A percentile compares a stretch with the other conserved stretches of the same genome.
phyloP scores from a whole-genome alignment of 2,329 filamentous ascomycete species.

The Emmonsiellopsis sp. region DNA sequence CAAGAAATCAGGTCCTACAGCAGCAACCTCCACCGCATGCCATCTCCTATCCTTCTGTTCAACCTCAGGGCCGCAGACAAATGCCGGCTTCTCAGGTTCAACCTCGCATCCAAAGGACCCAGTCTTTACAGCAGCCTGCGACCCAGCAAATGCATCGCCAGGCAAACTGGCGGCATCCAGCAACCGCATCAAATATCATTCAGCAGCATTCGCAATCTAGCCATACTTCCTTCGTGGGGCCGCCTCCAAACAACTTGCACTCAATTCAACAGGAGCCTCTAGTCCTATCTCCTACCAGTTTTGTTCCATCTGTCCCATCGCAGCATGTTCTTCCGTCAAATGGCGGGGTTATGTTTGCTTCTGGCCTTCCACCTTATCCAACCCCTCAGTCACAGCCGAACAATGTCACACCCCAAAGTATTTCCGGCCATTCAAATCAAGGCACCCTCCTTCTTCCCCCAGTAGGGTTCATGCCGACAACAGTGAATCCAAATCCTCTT shows the following conservation, averaged over 20 bases:
- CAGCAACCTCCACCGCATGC: no score
- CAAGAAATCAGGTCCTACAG: no score
- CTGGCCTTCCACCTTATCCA: neutral
- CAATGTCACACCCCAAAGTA: neutral
- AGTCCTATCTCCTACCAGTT: neutral
- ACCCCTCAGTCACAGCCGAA: neutral
- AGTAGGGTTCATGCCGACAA: slow-evolving; percentile 21
- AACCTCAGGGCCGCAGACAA: no score
- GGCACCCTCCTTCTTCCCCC: slow-evolving; percentile 26
- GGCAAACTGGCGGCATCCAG: neutral
- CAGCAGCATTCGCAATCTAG: neutral
- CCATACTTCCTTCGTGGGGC: neutral
- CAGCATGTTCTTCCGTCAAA: neutral
- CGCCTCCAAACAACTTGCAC: no score
- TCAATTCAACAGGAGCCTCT: no score
- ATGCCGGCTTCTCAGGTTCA: neutral
- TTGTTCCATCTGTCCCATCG: neutral
- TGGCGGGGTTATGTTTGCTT: neutral
- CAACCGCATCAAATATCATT: neutral
- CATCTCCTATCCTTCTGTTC: no score
- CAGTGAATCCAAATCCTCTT: slow-evolving; percentile 35
- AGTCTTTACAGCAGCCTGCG: neutral
- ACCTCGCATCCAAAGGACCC: neutral
- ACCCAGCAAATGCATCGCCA: neutral
- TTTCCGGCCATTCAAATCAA: neutral